A percentile compares a stretch with the other conserved stretches of the same genome.
Conservation (phyloP, 2,329 filamentous ascomycete genomes). For the Epichloe hybrida region DNA sequence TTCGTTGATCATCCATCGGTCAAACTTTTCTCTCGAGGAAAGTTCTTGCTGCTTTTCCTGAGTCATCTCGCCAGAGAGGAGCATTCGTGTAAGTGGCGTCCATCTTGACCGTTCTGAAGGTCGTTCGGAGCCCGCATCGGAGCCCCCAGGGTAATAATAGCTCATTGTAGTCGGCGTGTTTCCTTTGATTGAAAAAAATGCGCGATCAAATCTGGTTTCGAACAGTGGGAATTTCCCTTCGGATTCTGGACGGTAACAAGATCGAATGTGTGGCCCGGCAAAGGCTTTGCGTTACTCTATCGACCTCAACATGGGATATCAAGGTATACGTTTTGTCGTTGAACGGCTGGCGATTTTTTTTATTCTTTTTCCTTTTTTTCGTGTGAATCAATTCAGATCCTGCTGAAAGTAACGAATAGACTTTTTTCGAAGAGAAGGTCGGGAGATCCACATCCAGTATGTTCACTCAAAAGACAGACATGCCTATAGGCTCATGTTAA, state of each 20-base stretch:
- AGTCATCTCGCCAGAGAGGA: slow-evolving; percentile 72
- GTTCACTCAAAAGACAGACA: not conserved
- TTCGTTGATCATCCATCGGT: slow-evolving; percentile 83
- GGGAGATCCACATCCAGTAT: not conserved
- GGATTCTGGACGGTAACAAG: not conserved
- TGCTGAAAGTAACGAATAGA: slow-evolving; percentile 1
- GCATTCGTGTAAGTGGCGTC: slow-evolving; percentile 69
- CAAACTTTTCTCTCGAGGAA: slow-evolving; percentile 57
- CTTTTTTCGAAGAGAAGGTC: not conserved
- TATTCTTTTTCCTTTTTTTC: not conserved
- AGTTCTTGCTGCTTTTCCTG: slow-evolving; percentile 57
- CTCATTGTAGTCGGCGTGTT: slow-evolving; percentile 12
- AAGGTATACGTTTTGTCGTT: not conserved
- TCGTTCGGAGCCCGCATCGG: slow-evolving; percentile 12
- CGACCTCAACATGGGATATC: not conserved
- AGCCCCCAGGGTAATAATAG: slow-evolving; percentile 16
- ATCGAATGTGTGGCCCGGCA: not conserved
- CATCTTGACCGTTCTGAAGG: slow-evolving; percentile 63
- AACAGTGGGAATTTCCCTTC: not conserved
- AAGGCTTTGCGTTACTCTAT: not conserved
- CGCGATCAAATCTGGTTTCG: not conserved
- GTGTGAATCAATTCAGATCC: slow-evolving; percentile 1
- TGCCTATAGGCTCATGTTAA: not conserved
- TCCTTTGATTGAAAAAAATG: slow-evolving; percentile 1
- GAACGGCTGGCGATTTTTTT: not conserved